These are phyloP conservation scores for Coniochaeta sp. DNA, from an alignment of 2,329 filamentous ascomycete species.

Conservation along the genomic window DNA sequence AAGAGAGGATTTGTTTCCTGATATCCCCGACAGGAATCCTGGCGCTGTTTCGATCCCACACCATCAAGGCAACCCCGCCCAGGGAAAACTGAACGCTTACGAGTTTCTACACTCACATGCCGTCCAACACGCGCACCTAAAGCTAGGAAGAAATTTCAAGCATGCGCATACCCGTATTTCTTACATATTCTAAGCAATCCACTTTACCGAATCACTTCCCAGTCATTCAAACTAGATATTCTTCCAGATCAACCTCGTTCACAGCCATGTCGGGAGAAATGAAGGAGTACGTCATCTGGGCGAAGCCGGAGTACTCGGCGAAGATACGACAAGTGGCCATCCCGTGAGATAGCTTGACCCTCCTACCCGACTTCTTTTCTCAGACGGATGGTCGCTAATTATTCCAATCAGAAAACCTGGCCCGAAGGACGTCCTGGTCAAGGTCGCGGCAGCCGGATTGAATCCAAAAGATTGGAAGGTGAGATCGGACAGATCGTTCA, in stretches of 20 bases:
- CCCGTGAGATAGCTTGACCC: not conserved
- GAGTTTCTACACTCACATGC: too few relatives aligned
- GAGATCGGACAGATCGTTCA: not conserved
- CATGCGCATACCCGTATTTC: too few relatives aligned
- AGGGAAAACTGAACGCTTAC: too few relatives aligned
- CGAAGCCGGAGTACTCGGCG: not conserved
- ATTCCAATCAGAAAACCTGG: not conserved
- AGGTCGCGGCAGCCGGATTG: slow-evolving; percentile 32
- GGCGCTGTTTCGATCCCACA: too few relatives aligned
- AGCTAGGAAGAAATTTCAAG: too few relatives aligned
- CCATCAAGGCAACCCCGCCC: too few relatives aligned
- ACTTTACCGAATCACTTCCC: too few relatives aligned
- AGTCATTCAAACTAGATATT: too few relatives aligned
- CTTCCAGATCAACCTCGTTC: not conserved
- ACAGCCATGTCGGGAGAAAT: not conserved
- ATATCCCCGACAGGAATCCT: too few relatives aligned
- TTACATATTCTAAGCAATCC: too few relatives aligned
- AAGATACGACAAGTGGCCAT: not conserved
- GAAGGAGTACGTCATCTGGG: not conserved
- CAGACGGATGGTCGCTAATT: not conserved
- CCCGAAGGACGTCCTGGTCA: slow-evolving; percentile 28
- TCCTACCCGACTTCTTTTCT: not conserved
- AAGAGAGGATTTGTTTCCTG: too few relatives aligned
- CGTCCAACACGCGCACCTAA: too few relatives aligned
- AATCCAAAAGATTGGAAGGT: slow-evolving; percentile 42